Evolutionary conservation across 2,329 filamentous ascomycete species (phyloP).

Genomic region (Seiridium unicorne): DNA sequence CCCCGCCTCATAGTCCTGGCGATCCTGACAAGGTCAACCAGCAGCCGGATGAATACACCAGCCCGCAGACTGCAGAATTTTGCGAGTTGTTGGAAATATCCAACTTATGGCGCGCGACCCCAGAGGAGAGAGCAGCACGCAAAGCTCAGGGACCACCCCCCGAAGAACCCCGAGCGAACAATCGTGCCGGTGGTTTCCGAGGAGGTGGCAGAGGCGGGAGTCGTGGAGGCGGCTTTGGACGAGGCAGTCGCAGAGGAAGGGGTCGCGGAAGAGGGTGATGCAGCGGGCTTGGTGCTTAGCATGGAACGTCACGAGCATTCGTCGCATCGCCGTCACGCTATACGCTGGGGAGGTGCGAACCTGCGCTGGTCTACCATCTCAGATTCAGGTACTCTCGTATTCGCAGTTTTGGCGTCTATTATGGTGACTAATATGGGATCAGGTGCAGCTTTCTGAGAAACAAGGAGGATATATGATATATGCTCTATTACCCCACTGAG

Average conservation of each 20-base stretch:
- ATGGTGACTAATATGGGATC: no score
- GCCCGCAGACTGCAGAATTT: slow-evolving; percentile 80
- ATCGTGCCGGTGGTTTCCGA: slow-evolving; percentile 13
- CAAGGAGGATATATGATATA: no score
- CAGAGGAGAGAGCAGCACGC: slow-evolving; percentile 65
- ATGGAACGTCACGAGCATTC: no score
- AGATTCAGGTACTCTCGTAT: no score
- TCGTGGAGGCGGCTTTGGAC: slow-evolving; percentile 31
- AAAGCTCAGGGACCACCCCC: slow-evolving; percentile 56
- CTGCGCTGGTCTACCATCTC: no score
- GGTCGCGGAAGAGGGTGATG: slow-evolving; percentile 9
- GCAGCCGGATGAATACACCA: slow-evolving; percentile 79
- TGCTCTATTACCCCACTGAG: no score
- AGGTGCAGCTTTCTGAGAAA: no score
- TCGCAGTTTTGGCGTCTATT: no score
- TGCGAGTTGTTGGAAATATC: slow-evolving; percentile 75
- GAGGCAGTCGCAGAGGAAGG: slow-evolving; percentile 21
- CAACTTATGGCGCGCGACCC: slow-evolving; percentile 72
- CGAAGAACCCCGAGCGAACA: slow-evolving; percentile 21
- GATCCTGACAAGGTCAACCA: slow-evolving; percentile 56
- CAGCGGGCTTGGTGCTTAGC: background rate
- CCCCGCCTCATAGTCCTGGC: slow-evolving; percentile 64
- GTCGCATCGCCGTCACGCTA: no score
- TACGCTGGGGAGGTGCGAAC: no score
- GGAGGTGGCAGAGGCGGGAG: slow-evolving; percentile 27